phyloP scores from a whole-genome alignment of 352 stramenopile species.

The Phytophthora quininea region DNA sequence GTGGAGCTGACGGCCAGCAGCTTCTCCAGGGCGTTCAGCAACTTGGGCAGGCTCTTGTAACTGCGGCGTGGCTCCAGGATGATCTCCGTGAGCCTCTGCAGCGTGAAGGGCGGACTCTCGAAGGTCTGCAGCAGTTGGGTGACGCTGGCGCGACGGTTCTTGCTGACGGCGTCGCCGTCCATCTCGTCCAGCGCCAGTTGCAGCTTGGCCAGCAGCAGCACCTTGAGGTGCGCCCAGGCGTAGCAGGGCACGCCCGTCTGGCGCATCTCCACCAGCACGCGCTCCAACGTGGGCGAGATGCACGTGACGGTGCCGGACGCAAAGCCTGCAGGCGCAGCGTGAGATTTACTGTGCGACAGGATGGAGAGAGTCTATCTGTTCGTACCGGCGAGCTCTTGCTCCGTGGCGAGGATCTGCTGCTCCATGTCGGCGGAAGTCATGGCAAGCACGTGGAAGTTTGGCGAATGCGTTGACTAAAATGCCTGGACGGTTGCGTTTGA shows the following conservation, averaged over 20 bases:
- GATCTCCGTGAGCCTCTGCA: constrained; percentile 83
- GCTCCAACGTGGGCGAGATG: constrained; percentile 57
- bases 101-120: constrained; percentile 79
- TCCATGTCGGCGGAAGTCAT: constrained; percentile 34
- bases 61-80: constrained; percentile 68
- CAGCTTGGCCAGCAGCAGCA: constrained; percentile 62
- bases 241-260: constrained; percentile 74
- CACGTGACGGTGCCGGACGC: constrained; percentile 46
- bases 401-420: constrained; percentile 68
- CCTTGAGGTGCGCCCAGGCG: constrained; percentile 74
- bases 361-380: too few relatives aligned
- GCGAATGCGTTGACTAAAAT: constrained; percentile 9
- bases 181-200: constrained; percentile 63
- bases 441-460: constrained; percentile 7
- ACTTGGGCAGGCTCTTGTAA: constrained; percentile 81
- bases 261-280: constrained; percentile 74
- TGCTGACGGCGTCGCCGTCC: constrained; percentile 57
- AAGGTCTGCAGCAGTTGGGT: constrained; percentile 68
- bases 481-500: constrained; percentile 3
- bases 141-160: constrained; percentile 58
- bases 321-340: constrained; percentile 43
- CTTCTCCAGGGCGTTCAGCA: constrained; percentile 87
- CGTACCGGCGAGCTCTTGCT: constrained; percentile 69
- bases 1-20: constrained; percentile 74
- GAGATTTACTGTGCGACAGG: too few relatives aligned